These are phyloP conservation scores for Penicillium coffeae DNA, from an alignment of 495 filamentous ascomycete species.

Conservation along the genomic window DNA sequence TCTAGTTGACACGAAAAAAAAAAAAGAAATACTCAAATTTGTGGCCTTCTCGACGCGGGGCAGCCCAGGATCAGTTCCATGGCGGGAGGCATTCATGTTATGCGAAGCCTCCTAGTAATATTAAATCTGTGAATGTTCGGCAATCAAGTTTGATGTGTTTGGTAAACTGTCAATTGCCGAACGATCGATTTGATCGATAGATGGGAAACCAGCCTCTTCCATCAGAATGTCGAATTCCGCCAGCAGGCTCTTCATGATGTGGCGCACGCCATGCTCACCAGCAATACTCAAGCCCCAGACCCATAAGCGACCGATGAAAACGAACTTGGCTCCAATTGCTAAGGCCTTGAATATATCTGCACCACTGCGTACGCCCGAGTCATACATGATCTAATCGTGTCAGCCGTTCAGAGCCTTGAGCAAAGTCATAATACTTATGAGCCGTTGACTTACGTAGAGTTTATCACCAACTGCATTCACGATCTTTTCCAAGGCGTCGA, in stretches of 20 bases:
- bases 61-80: too few relatives aligned
- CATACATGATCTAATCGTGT: slow-evolving; percentile 48
- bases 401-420: not conserved
- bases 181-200: slow-evolving; percentile 11
- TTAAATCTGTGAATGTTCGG: not conserved
- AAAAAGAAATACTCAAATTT: not conserved
- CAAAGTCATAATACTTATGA: not conserved
- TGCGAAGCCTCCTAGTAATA: too few relatives aligned
- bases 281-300: slow-evolving; percentile 58
- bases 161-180: slow-evolving; percentile 13
- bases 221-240: slow-evolving; percentile 66
- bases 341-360: slow-evolving; percentile 61
- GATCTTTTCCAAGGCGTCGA: slow-evolving; percentile 61
- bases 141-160: slow-evolving; percentile 2
- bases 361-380: slow-evolving; percentile 55
- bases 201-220: slow-evolving; percentile 55
- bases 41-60: not conserved
- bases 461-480: slow-evolving; percentile 48
- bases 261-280: slow-evolving; percentile 58
- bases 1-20: too few relatives aligned
- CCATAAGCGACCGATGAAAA: slow-evolving; percentile 60
- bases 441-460: slow-evolving; percentile 32
- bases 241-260: slow-evolving; percentile 62
- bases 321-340: slow-evolving; percentile 60
- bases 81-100: too few relatives aligned